Conservation (phyloP, 2,329 filamentous ascomycete genomes). For the Pseudogymnoascus sp. region DNA sequence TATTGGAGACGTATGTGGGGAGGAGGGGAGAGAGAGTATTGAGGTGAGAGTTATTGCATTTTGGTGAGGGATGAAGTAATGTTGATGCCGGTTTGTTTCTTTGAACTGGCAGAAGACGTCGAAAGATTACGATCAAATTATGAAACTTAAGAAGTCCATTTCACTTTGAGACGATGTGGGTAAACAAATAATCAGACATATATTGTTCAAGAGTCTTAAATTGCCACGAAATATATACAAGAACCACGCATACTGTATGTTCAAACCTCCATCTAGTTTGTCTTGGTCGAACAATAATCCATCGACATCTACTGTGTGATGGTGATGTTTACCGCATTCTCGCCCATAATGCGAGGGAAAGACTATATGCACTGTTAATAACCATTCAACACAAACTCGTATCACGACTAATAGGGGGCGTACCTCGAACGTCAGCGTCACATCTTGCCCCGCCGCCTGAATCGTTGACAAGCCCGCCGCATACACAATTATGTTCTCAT, state of each 20-base stretch:
- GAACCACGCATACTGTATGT: not conserved
- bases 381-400: not conserved
- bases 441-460: slow-evolving; percentile 35
- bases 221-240: slow-evolving; percentile 1
- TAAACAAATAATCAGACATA: not conserved
- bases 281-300: not conserved
- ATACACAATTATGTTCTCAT: slow-evolving; percentile 39
- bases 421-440: slow-evolving; percentile 41
- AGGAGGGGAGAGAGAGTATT: slow-evolving; percentile 1
- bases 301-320: slow-evolving; percentile 23
- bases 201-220: not conserved
- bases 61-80: not conserved
- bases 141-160: no score
- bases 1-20: not conserved
- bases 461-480: slow-evolving; percentile 39
- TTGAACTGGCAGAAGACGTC: no score
- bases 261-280: not conserved
- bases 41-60: slow-evolving; percentile 11
- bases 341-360: slow-evolving; percentile 40
- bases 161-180: not conserved
- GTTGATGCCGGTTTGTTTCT: not conserved
- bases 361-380: slow-evolving; percentile 33
- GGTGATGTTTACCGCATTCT: slow-evolving; percentile 42
- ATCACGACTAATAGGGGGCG: not conserved
- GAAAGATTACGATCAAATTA: no score